phyloP scores from a whole-genome alignment of 495 filamentous ascomycete species.

The Daldinia concentrica region DNA sequence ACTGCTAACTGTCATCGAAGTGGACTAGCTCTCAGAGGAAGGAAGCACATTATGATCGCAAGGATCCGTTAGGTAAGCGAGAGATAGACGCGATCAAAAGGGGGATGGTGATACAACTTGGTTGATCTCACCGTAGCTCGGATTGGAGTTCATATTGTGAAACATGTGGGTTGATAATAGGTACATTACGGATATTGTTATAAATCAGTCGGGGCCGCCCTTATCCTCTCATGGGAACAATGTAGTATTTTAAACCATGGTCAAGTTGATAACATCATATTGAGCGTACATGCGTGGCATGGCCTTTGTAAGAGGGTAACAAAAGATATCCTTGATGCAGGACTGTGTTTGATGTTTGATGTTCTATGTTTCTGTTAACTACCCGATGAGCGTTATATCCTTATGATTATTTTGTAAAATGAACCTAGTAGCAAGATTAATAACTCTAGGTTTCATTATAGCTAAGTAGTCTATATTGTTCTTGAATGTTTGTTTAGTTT shows the following conservation, averaged over 20 bases:
- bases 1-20: not conserved
- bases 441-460: too few species aligned
- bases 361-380: not conserved
- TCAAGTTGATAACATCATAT: not conserved
- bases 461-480: too few species aligned
- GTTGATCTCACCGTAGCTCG: not conserved
- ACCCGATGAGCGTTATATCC: not conserved
- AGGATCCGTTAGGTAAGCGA: not conserved
- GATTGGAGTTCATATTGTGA: not conserved
- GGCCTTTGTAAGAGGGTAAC: not conserved
- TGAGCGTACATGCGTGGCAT: not conserved
- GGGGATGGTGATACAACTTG: not conserved
- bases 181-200: not conserved
- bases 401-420: not conserved
- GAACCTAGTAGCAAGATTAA: not conserved
- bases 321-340: not conserved
- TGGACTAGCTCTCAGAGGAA: not conserved
- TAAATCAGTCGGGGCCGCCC: not conserved
- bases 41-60: not conserved
- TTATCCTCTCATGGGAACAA: not conserved
- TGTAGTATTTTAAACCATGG: not conserved
- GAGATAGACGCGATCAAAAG: not conserved
- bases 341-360: not conserved
- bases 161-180: not conserved
- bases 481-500: not conserved